phyloP scores from a whole-genome alignment of 495 filamentous ascomycete genomes.

The Penicillium fimorum region DNA sequence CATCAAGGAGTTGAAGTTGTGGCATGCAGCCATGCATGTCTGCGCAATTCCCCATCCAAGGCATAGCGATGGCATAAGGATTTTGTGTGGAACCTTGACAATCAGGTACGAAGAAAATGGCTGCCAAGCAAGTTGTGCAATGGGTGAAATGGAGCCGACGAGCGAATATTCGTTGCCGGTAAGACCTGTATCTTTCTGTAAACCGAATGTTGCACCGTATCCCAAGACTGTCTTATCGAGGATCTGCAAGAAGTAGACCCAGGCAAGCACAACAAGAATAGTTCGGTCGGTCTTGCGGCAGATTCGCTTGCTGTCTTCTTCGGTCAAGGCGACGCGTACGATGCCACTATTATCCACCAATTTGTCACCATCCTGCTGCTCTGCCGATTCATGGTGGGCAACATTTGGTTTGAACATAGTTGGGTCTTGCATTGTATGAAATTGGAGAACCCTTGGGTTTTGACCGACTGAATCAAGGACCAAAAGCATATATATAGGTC shows the following conservation, averaged over 20 bases:
- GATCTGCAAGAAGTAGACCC: slow-evolving; percentile 66
- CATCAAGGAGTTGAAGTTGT: slow-evolving; percentile 44
- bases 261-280: slow-evolving; percentile 58
- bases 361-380: slow-evolving; percentile 5
- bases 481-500: neutral
- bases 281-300: slow-evolving; percentile 58
- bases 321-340: slow-evolving; percentile 43
- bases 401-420: slow-evolving; percentile 22
- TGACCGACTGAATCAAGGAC: too few species aligned
- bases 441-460: too few species aligned
- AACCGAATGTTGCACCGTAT: slow-evolving; percentile 62
- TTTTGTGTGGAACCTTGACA: slow-evolving; percentile 63
- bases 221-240: slow-evolving; percentile 65
- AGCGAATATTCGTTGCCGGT: slow-evolving; percentile 60
- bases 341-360: slow-evolving; percentile 6
- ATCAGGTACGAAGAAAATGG: slow-evolving; percentile 64
- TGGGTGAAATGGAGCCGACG: slow-evolving; percentile 59
- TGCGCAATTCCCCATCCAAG: slow-evolving; percentile 54
- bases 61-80: slow-evolving; percentile 59
- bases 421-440: neutral
- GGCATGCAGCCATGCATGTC: slow-evolving; percentile 45
- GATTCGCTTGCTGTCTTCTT: slow-evolving; percentile 55
- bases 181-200: slow-evolving; percentile 53
- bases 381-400: slow-evolving; percentile 20
- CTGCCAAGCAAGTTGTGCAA: slow-evolving; percentile 65